phyloP scores from a whole-genome alignment of 805 yeast species.

The Saturnispora silvae region DNA sequence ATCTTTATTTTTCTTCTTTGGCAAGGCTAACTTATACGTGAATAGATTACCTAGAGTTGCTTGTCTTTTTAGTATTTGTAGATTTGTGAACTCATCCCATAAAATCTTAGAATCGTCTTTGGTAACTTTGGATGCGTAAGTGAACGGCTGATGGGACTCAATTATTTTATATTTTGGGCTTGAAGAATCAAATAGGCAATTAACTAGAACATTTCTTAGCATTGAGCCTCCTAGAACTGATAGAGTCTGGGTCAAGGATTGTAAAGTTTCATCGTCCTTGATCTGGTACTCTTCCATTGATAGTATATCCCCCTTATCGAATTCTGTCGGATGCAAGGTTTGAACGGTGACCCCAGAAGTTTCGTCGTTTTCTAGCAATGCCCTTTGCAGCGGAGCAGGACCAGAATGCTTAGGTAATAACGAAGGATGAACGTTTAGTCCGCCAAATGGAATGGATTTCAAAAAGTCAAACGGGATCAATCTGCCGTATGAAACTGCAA shows the following conservation, averaged over 20 bases:
- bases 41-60: conserved; percentile 49
- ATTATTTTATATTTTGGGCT: conserved; percentile 13
- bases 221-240: conserved; percentile 55
- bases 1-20: conserved; percentile 18
- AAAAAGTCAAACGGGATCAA: conserved; percentile 63
- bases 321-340: conserved; percentile 77
- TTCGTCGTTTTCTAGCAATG: conserved; percentile 53
- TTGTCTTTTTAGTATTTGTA: conserved; percentile 30
- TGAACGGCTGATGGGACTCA: conserved; percentile 25
- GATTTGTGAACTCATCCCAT: conserved; percentile 35
- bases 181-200: conserved; percentile 21
- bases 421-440: conserved; percentile 90
- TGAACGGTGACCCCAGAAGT: conserved; percentile 82
- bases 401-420: conserved; percentile 76
- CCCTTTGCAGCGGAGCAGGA: conserved; percentile 79
- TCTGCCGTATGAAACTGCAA: conserved; percentile 89
- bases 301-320: conserved; percentile 70
- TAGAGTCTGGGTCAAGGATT: conserved; percentile 37
- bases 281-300: conserved; percentile 42
- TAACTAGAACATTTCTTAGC: conserved; percentile 34
- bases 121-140: conserved; percentile 50
- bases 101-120: conserved; percentile 32
- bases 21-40: conserved; percentile 31
- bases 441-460: conserved; percentile 40
- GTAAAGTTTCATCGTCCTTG: conserved; percentile 32